phyloP scores from a whole-genome alignment of 2,329 filamentous ascomycete genomes.

The Piedraia hortae region DNA sequence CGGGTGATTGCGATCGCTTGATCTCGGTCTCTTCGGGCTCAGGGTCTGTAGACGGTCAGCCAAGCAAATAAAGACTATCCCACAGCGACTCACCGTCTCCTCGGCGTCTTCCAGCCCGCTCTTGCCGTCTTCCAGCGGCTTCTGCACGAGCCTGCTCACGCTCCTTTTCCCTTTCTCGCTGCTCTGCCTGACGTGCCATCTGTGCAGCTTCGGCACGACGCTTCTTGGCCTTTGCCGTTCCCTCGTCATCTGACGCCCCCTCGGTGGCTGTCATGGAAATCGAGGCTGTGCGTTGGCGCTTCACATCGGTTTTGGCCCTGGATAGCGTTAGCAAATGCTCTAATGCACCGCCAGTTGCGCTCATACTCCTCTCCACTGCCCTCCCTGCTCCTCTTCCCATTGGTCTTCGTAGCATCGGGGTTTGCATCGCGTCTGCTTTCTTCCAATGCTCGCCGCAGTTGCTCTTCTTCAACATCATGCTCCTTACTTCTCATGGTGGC shows the following conservation, averaged over 20 bases:
- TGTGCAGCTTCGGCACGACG: constrained; percentile 19
- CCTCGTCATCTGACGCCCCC: constrained; percentile 50
- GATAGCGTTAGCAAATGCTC: too few species aligned
- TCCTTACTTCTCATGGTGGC: constrained; percentile 96
- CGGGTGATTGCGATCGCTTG: constrained; percentile 15
- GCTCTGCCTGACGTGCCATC: constrained; percentile 31
- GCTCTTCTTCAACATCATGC: constrained; percentile 84
- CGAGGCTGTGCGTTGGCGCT: constrained; percentile 38
- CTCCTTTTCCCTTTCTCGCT: constrained; percentile 36
- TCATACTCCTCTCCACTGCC: constrained; percentile 73
- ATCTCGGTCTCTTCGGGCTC: constrained; percentile 40
- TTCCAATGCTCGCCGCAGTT: constrained; percentile 68
- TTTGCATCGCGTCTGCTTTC: constrained; percentile 67
- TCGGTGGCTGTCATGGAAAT: constrained; percentile 23
- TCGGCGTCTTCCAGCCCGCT: constrained; percentile 51
- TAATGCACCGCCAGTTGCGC: too few species aligned
- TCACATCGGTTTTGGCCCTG: constrained; percentile 1
- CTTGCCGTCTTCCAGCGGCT: constrained; percentile 53
- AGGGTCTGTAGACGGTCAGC: too few species aligned
- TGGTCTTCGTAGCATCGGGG: constrained; percentile 27
- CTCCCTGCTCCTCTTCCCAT: constrained; percentile 61
- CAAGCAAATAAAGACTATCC: too few species aligned
- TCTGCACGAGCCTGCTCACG: constrained; percentile 47
- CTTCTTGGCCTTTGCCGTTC: constrained; percentile 12
- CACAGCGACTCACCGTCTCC: constrained; percentile 38